Base-by-base conservation (phyloP, 148 eudicot genomes). In the Gaultheria prostrata region DNA sequence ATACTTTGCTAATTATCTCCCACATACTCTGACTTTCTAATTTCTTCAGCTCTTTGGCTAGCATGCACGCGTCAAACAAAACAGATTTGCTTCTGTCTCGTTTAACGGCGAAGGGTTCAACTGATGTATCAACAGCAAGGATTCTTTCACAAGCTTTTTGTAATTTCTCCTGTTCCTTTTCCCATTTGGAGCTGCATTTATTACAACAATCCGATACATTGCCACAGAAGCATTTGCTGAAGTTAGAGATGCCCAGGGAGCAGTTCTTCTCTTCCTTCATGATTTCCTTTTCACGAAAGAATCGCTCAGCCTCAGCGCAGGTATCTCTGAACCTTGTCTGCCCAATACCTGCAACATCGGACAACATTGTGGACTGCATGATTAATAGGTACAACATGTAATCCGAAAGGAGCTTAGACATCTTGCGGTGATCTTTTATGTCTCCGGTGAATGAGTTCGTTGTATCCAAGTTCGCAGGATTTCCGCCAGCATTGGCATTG, bases 261-360 rank as follows among this genome's bases (percentile, higher is more conserved):
- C 26, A 61, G 6, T 6, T 61, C 26, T 21, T 61, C 69, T n/a
- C 8, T 21, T n/a, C 69, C 69, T 63, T 49, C 43, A 6, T 56
- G 1, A 49, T 17, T 65, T 69, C 48, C 35, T 24, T 33, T 5
- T 26, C 71, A 3, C 21, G 0, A 24, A 88, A 83, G 73, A 87
- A 87, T 51, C 83, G 71, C 17, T 69, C 76, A 21, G 85, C 85
- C 82, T 88, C 88, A 0, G 87, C 92, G 80, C 83, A 85, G 0
- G 90, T 85, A 59, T 90, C 92, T 3, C 84, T 67, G 76, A 87
- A 85, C 65, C 91, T 83, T 7, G 69, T 87, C 77, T 81, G 83
- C 9, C 87, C 91, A 24, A 86, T 86, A 15, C 90, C 89, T 32
- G 87, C 82, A 7, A 86, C 88, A 0, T 83, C 80, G 3, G 87